Percentiles rank a stretch among this genome's conserved stretches.
Conservation (phyloP, 805 yeast species). For the Metschnikowia proteae region DNA sequence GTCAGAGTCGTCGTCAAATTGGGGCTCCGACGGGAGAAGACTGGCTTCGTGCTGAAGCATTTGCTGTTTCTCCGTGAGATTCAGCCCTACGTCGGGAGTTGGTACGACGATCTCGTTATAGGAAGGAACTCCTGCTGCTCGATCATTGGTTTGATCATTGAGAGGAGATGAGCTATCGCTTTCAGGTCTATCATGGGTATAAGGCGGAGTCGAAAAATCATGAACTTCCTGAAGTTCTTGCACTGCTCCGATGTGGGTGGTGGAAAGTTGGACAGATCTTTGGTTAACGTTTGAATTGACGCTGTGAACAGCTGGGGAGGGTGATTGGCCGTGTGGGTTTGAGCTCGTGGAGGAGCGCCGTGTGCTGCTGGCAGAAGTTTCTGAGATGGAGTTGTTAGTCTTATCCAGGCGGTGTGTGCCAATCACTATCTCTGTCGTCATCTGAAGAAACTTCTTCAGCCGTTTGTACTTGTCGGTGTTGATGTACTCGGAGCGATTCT, state of each 20-base stretch:
- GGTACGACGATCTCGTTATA: constrained; percentile 21
- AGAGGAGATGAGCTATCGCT: background rate
- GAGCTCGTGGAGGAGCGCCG: constrained; percentile 5
- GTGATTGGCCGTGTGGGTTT: background rate
- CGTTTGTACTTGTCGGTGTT: constrained; percentile 79
- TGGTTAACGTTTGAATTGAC: background rate
- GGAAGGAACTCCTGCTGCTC: constrained; percentile 18
- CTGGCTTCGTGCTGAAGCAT: constrained; percentile 53
- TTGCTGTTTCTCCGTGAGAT: constrained; percentile 56
- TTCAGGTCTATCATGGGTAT: constrained; percentile 10
- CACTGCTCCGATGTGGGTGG: constrained; percentile 8
- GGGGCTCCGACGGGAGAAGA: constrained; percentile 57
- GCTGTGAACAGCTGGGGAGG: background rate
- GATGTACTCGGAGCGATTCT: constrained; percentile 44
- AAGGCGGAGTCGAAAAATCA: constrained; percentile 30
- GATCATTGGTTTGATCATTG: background rate
- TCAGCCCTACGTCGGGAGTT: constrained; percentile 13
- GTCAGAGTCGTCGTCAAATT: constrained; percentile 20
- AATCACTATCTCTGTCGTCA: constrained; percentile 73
- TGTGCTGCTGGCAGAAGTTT: background rate
- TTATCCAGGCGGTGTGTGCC: constrained; percentile 65
- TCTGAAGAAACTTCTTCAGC: constrained; percentile 71
- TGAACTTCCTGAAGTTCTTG: constrained; percentile 13
- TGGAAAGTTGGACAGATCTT: background rate
- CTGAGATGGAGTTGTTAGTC: constrained; percentile 1